These are phyloP conservation scores for Aspergillus bridgeri DNA, from an alignment of 495 filamentous ascomycete genomes.

Conservation along the genomic window DNA sequence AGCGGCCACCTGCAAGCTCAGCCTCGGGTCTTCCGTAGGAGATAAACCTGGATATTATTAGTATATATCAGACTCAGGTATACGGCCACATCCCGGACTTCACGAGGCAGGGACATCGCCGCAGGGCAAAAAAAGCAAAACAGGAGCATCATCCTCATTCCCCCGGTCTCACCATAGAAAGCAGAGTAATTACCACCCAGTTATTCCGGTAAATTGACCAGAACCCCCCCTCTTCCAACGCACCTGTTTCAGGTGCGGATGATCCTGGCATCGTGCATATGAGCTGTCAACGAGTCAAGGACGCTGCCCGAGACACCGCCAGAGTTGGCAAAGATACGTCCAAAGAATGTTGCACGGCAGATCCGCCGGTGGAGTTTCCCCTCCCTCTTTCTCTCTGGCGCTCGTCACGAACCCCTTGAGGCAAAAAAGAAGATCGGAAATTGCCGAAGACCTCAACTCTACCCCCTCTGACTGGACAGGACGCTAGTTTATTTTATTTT, in stretches of 20 bases:
- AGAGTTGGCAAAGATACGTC: slow-evolving; percentile 4
- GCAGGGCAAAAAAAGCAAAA: not conserved
- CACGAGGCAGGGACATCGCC: not conserved
- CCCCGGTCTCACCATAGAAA: too few relatives aligned
- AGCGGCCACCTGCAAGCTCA: not conserved
- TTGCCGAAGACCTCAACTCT: not conserved
- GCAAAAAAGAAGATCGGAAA: not conserved
- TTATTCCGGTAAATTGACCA: not conserved
- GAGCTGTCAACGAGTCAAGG: slow-evolving; percentile 7
- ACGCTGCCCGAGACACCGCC: not conserved
- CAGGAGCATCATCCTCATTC: not conserved
- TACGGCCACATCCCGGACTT: not conserved
- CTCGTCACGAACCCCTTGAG: not conserved
- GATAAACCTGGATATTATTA: not conserved
- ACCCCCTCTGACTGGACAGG: too few relatives aligned
- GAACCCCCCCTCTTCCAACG: not conserved
- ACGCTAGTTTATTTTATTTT: not conserved
- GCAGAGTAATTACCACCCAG: too few relatives aligned
- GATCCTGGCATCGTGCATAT: slow-evolving; percentile 18
- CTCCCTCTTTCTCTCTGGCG: too few relatives aligned
- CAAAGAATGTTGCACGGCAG: slow-evolving; percentile 5
- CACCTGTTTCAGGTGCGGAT: slow-evolving; percentile 4
- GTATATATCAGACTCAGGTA: not conserved
- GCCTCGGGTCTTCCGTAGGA: not conserved
- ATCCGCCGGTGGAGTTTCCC: not conserved